Conservation (phyloP, 78 protist genomes). For the Diacronema lutheri region DNA sequence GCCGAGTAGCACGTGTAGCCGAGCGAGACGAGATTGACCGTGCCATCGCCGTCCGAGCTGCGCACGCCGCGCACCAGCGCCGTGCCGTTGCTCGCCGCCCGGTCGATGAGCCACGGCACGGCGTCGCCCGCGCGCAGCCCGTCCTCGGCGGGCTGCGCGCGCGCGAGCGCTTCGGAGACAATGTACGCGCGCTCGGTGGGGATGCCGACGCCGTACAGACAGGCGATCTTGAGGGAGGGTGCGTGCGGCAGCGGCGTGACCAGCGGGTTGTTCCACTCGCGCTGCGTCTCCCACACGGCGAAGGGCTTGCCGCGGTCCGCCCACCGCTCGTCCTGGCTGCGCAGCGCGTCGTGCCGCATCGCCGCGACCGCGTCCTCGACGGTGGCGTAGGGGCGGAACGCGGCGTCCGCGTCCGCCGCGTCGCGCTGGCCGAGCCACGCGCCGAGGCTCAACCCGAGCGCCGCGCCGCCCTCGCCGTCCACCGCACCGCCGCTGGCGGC, state of each 20-base stretch:
- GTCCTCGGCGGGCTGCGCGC: not conserved
- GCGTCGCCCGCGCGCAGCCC: too few relatives aligned
- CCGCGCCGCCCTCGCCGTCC: too few relatives aligned
- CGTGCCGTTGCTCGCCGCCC: not conserved
- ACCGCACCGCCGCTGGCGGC: too few relatives aligned
- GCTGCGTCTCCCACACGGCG: too few relatives aligned
- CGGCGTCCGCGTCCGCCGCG: not conserved
- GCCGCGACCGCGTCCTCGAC: not conserved
- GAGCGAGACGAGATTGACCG: conserved; percentile 33
- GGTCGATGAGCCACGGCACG: too few relatives aligned
- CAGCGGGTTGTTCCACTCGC: not conserved
- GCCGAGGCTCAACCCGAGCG: not conserved
- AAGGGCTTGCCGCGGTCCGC: too few relatives aligned
- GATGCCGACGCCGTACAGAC: not conserved
- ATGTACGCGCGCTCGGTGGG: not conserved
- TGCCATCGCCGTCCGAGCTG: conserved; percentile 27
- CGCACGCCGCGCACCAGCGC: not conserved
- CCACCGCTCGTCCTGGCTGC: too few relatives aligned
- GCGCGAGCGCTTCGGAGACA: not conserved
- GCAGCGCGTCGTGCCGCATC: too few relatives aligned
- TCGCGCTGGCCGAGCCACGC: not conserved
- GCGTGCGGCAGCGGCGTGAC: not conserved
- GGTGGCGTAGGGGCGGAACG: not conserved
- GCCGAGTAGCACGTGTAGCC: conserved; percentile 22
- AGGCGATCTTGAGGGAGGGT: not conserved